Evolutionary conservation across 2,329 filamentous ascomycete species (phyloP), one percentile per base, ranked within the genome.

Genomic region (Nemania sp.): DNA sequence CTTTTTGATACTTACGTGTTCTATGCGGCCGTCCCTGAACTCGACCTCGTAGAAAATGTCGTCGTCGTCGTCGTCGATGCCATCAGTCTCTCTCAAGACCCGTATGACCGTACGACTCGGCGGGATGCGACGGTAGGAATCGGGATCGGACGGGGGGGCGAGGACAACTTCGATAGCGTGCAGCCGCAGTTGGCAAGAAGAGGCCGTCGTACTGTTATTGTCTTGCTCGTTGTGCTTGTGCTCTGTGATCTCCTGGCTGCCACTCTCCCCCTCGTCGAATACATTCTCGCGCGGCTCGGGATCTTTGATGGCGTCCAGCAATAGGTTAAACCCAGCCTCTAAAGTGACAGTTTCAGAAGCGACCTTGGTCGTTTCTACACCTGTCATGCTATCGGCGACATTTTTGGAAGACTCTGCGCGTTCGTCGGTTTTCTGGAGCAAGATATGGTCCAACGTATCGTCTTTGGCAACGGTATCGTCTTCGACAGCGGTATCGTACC

Each of bases 21-120:
- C 75, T 63, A 77, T 66, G 51, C 76, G 74, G 21, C 80, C 81
- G 64, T 83, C 80, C 32, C 76, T 76, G 49, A 81, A 82, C 60
- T 81, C 79, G 11, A 79, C 72, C 4, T 66, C 69, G 45, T 78
- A 79, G 20, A 69, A 69, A 1, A 67, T 20, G 10, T 74, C 65
- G 9, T 70, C 68, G 1, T 66, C 66, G 0, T 67, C 61, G 10
- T 74, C 65, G 7, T 70, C 68, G 1, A 66, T 66, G 0, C 67
- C 60, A 13, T 71, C 62, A 13, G 72, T 63, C 54, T 77, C 67
- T 5, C 72, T 70, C 1, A 74, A 46, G 4, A 83, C 65, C 3
- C 65, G 69, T 37, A 79, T 74, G 13, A 82, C 71, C 2, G 72
- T 68, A 35, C 76, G 69, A 59, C 78, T 81, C 1, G 68, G 64